phyloP scores from a whole-genome alignment of 1,284 basidiomycete genomes.

The Heterobasidion occidentale region DNA sequence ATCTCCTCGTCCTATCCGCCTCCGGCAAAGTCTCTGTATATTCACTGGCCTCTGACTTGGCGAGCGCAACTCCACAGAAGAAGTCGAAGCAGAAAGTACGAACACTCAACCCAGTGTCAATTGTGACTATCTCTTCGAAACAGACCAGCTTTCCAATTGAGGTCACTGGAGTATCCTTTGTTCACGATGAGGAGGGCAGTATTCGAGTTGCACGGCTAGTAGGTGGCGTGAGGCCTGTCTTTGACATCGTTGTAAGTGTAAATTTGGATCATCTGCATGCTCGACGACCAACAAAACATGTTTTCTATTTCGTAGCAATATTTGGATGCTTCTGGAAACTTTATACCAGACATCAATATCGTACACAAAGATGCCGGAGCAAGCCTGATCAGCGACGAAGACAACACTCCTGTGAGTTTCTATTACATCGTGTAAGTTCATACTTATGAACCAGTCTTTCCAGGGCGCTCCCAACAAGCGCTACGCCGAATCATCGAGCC shows the following conservation, averaged over 20 bases:
- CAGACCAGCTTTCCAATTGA: conserved; percentile 28
- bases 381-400: conserved; percentile 23
- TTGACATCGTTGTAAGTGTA: conserved; percentile 54
- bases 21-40: conserved; percentile 65
- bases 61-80: conserved; percentile 26
- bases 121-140: conserved; percentile 33
- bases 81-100: conserved; percentile 35
- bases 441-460: not conserved
- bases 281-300: not conserved
- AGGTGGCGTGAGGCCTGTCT: conserved; percentile 61
- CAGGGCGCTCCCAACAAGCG: conserved; percentile 44
- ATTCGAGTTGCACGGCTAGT: conserved; percentile 56
- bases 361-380: conserved; percentile 36
- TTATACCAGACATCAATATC: conserved; percentile 46
- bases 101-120: conserved; percentile 43
- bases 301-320: conserved; percentile 33
- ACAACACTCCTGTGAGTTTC: conserved; percentile 8
- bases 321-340: conserved; percentile 46
- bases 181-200: conserved; percentile 31
- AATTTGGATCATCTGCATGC: not conserved
- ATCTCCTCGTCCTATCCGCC: conserved; percentile 53
- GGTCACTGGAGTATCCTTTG: conserved; percentile 42
- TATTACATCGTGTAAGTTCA: not conserved
- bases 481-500: conserved; percentile 54
- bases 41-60: conserved; percentile 45